Evolutionary conservation across 2,329 filamentous ascomycete species (phyloP).

Genomic region (Immersiporthe knoxdaviesiana): DNA sequence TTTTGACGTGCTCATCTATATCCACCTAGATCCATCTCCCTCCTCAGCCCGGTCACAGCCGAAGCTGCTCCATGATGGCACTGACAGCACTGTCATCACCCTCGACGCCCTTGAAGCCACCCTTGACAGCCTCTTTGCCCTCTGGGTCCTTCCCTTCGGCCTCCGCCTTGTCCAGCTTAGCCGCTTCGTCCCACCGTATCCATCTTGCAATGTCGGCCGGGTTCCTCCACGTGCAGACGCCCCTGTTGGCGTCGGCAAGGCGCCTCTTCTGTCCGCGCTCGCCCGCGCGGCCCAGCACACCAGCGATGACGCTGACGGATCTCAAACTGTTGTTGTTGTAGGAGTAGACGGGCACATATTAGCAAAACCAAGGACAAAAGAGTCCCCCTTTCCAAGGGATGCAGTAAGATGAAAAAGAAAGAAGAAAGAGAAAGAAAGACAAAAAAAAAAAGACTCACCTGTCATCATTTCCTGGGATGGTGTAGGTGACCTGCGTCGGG

Average conservation of each 20-base stretch:
- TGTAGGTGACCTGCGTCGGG: constrained; percentile 93
- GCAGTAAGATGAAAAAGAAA: neutral
- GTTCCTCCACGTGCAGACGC: constrained; percentile 66
- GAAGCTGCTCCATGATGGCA: constrained; percentile 9
- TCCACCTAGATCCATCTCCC: neutral
- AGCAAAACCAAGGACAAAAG: constrained; percentile 32
- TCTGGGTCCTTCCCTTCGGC: neutral
- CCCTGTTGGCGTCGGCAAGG: constrained; percentile 62
- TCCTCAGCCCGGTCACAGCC: neutral
- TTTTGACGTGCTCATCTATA: neutral
- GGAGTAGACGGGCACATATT: constrained; percentile 31
- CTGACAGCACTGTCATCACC: neutral
- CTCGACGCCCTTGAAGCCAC: neutral
- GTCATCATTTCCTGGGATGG: constrained; percentile 96
- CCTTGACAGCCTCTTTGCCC: neutral
- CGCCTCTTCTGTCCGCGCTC: constrained; percentile 74
- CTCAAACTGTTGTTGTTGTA: constrained; percentile 67
- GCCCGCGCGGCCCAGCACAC: constrained; percentile 83
- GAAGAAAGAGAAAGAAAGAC: neutral
- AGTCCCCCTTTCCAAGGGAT: neutral
- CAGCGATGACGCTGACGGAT: constrained; percentile 78
- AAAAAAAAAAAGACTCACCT: constrained; percentile 57
- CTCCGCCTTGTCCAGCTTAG: neutral
- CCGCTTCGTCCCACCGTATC: neutral
- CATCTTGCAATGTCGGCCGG: constrained; percentile 42